Conservation (phyloP, 2,329 filamentous ascomycete species). For the Aspergillus fischeri region DNA sequence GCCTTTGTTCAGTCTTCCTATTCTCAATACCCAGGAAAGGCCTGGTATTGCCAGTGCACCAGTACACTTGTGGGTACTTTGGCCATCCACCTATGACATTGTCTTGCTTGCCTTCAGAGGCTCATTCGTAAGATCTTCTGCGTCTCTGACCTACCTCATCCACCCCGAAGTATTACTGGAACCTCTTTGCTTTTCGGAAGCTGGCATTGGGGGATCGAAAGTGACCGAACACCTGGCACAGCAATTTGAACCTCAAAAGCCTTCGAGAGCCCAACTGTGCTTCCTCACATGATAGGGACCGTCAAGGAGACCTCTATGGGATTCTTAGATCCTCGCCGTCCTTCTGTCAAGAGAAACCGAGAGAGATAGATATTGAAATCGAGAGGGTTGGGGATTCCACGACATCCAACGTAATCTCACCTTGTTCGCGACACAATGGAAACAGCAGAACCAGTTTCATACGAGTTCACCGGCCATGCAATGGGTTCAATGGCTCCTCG, state of each 20-base stretch:
- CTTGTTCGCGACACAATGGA: constrained; percentile 29
- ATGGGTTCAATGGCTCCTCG: constrained; percentile 34
- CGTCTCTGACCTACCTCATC: neutral
- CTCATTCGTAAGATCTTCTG: neutral
- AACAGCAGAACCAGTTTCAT: constrained; percentile 38
- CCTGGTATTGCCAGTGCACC: neutral
- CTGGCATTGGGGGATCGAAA: neutral
- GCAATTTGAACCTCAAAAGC: neutral
- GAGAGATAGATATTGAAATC: neutral
- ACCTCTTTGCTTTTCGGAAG: neutral
- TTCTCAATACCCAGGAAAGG: neutral
- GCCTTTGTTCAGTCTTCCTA: neutral
- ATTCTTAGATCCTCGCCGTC: neutral
- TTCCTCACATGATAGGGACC: neutral
- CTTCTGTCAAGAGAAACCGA: neutral
- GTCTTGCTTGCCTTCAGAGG: neutral
- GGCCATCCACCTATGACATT: neutral
- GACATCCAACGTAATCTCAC: neutral
- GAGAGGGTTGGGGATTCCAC: neutral
- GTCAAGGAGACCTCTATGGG: neutral
- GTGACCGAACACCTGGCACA: neutral
- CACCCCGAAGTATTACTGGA: neutral
- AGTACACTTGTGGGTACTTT: neutral
- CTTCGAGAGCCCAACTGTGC: neutral
- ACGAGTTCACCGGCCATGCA: constrained; percentile 36